These are phyloP conservation scores for Perkinsus marinus DNA, from an alignment of 169 alveolate genomes.

Conservation along the genomic window DNA sequence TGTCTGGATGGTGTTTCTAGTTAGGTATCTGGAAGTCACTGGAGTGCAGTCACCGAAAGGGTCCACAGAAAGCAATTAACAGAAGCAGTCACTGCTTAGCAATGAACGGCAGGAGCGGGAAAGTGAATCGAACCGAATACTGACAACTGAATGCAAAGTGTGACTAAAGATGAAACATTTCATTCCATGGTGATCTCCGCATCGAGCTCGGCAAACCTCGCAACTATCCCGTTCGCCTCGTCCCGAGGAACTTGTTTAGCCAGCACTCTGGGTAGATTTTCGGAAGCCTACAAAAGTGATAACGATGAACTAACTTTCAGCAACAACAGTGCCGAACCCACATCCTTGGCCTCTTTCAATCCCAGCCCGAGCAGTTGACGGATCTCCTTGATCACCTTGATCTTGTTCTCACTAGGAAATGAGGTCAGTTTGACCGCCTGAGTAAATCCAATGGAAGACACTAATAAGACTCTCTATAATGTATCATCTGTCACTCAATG, in stretches of 20 bases:
- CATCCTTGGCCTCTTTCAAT: background rate
- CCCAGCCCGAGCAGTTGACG: background rate
- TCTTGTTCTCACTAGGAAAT: background rate
- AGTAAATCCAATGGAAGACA: background rate
- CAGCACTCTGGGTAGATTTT: background rate
- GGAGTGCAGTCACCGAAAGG: no score
- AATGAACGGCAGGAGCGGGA: no score
- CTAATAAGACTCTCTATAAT: no score
- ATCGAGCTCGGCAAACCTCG: background rate
- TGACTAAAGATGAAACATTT: background rate
- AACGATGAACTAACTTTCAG: no score
- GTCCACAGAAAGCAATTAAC: no score
- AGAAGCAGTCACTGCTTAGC: no score
- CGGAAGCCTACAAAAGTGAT: background rate
- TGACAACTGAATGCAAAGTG: background rate
- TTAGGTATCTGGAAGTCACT: no score
- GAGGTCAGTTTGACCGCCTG: background rate
- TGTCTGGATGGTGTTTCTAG: no score
- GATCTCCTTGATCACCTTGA: background rate
- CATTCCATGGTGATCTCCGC: background rate
- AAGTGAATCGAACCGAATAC: no score
- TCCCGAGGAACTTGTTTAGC: background rate
- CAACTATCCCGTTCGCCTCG: background rate
- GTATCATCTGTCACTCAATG: no score
- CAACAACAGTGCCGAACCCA: background rate